Base-by-base conservation (phyloP, 257 asterid genomes). In the Solanum piurae region DNA sequence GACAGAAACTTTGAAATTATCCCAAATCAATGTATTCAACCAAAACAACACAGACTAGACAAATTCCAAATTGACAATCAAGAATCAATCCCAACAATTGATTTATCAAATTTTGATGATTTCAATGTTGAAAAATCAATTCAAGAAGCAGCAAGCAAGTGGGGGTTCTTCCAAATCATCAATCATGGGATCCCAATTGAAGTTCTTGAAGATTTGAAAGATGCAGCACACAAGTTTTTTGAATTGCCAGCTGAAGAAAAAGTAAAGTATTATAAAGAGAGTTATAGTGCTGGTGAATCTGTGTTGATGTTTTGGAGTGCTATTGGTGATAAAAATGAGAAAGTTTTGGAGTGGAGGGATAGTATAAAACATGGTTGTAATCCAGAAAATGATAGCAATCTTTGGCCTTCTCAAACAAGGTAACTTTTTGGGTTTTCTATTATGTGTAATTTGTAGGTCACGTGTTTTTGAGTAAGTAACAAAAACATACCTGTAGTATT, bases 81-180 rank as follows among this genome's bases (percentile, higher is more conserved):
- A 71, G 85, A 94, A 58, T 88, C 93, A 13, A 88, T 94, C 72
- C 95, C 96, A 49, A 33, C 86, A 4, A 92, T 94, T 87, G 93
- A 94, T 88, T 87, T 92, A 2, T 88, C 94, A 76, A 52, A 89
- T 55, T 90, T 88, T 87, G 93, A 90, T 80, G 93, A 91, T 36
- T 89, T 91, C 5, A 71, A 68, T 71, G 91, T 86, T 8, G 79
- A 73, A 7, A 86, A 55, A 72, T 84, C 88, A 21, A 92, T 94
- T 88, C 90, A 91, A 64, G 92, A 88, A 37, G 95, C 96, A 14
- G 94, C 96, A 11, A 72, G 89, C 7, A 88, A 88, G 3, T 90
- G 90, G 93, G 94, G 96, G 74, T 94, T 94, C 92, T 92, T 92
- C 52, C 96, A 92, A 80, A 92, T 94, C 55, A 83, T 89, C 86